These are phyloP conservation scores for Echites panduratus DNA, from an alignment of 257 asterid genomes.

Conservation along the genomic window DNA sequence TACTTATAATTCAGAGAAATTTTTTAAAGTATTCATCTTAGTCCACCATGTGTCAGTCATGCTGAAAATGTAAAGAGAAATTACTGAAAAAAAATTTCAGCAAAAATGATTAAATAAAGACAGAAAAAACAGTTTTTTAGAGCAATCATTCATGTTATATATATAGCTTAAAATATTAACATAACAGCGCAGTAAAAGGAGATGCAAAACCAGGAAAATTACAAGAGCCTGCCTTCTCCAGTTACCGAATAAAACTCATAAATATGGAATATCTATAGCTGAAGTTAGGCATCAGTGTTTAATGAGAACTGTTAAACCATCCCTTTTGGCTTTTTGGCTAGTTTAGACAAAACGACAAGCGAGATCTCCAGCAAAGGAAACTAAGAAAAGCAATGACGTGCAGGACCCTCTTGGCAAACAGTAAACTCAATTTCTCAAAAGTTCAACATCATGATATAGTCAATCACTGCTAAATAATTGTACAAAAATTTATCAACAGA, in stretches of 20 bases:
- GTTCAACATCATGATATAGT: not conserved
- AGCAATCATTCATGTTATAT: not conserved
- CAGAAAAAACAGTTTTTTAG: not conserved
- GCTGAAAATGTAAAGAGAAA: too few relatives aligned
- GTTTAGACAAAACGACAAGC: not conserved
- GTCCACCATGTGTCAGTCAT: too few relatives aligned
- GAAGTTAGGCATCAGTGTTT: not conserved
- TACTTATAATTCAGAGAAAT: too few relatives aligned
- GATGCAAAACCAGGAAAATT: not conserved
- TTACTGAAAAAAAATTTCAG: too few relatives aligned
- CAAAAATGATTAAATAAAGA: not conserved
- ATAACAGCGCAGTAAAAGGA: not conserved
- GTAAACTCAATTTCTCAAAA: not conserved
- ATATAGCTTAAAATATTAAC: not conserved
- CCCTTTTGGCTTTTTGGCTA: not conserved
- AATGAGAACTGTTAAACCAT: not conserved
- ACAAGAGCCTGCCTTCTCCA: not conserved
- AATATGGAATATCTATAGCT: not conserved
- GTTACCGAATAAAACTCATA: not conserved
- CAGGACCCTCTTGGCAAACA: too few relatives aligned
- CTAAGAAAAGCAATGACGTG: not conserved
- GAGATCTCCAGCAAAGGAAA: not conserved
- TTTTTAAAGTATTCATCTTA: too few relatives aligned
- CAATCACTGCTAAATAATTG: not conserved
- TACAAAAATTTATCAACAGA: not conserved